Conservation (phyloP, 208 protist species). For the Vickermania ingenoplastis region DNA sequence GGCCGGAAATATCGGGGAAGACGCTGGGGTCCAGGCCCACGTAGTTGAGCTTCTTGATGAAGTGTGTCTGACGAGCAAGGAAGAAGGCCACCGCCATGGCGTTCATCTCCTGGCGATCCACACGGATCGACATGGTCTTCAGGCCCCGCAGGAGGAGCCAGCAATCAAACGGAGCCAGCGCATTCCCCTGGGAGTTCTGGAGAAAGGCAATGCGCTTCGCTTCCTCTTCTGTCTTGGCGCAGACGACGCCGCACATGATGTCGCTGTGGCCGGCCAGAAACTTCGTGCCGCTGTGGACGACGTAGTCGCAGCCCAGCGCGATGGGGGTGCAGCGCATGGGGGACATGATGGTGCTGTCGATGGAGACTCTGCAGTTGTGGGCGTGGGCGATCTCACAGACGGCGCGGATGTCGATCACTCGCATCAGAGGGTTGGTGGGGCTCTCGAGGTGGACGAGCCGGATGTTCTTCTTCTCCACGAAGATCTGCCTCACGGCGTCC, state of each 20-base stretch:
- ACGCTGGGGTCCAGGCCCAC: constrained; percentile 82
- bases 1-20: constrained; percentile 40
- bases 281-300: constrained; percentile 94
- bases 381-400: constrained; percentile 69
- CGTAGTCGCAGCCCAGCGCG: constrained; percentile 91
- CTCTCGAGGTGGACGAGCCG: constrained; percentile 93
- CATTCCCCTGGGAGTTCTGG: constrained; percentile 88
- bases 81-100: constrained; percentile 76
- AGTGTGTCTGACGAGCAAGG: constrained; percentile 39
- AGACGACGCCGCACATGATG: constrained; percentile 84
- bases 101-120: constrained; percentile 88
- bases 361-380: constrained; percentile 69
- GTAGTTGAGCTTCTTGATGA: constrained; percentile 84
- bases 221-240: constrained; percentile 50
- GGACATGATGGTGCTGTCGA: constrained; percentile 96
- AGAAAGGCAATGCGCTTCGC: constrained; percentile 76
- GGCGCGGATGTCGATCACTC: constrained; percentile 80
- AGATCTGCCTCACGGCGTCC: constrained; percentile 28
- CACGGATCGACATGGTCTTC: constrained; percentile 92
- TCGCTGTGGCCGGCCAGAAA: constrained; percentile 95
- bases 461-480: constrained; percentile 23
- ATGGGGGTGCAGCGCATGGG: constrained; percentile 92
- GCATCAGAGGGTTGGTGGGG: constrained; percentile 93
- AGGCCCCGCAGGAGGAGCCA: constrained; percentile 91
- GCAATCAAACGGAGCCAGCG: constrained; percentile 91